phyloP scores from a whole-genome alignment of 768 basidiomycete species.

The Calocybe cyanea region DNA sequence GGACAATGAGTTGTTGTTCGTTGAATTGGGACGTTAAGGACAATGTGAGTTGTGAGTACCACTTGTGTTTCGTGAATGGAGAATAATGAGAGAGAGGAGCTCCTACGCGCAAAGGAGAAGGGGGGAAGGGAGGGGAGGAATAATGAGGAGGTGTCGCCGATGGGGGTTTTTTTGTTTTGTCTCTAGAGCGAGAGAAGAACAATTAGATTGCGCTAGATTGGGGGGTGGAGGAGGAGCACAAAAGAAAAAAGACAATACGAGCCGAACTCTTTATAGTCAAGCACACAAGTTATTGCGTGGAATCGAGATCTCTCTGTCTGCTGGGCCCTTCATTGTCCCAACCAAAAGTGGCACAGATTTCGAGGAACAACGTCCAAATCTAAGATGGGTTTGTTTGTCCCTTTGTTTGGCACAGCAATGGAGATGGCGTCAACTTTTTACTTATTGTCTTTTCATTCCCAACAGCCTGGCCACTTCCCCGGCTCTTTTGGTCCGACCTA shows the following conservation, averaged over 20 bases:
- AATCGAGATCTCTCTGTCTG: conserved; percentile 34
- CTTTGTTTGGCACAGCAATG: conserved; percentile 36
- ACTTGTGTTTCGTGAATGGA: conserved; percentile 25
- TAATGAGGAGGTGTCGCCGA: conserved; percentile 50
- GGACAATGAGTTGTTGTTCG: conserved; percentile 2
- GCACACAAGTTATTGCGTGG: conserved; percentile 33
- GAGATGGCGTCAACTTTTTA: too few species aligned
- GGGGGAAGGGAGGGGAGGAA: conserved; percentile 29
- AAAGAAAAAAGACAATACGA: conserved; percentile 53
- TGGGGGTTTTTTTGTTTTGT: conserved; percentile 44
- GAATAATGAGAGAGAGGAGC: conserved; percentile 24
- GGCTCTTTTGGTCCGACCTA: too few species aligned
- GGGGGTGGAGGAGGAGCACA: conserved; percentile 54
- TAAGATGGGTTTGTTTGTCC: conserved; percentile 22
- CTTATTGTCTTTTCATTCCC: too few species aligned
- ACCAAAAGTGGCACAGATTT: conserved; percentile 21
- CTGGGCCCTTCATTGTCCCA: conserved; percentile 29
- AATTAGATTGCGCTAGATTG: conserved; percentile 35
- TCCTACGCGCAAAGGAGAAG: conserved; percentile 29
- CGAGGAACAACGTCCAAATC: conserved; percentile 37
- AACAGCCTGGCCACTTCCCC: too few species aligned
- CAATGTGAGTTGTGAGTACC: conserved; percentile 17
- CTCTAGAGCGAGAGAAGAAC: conserved; percentile 48
- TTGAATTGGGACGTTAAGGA: conserved; percentile 22
- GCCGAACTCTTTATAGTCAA: conserved; percentile 48